A percentile compares a stretch with the other conserved stretches of the same genome.
Conservation (phyloP, 2,329 filamentous ascomycete genomes). For the Penicillium sclerotiorum region DNA sequence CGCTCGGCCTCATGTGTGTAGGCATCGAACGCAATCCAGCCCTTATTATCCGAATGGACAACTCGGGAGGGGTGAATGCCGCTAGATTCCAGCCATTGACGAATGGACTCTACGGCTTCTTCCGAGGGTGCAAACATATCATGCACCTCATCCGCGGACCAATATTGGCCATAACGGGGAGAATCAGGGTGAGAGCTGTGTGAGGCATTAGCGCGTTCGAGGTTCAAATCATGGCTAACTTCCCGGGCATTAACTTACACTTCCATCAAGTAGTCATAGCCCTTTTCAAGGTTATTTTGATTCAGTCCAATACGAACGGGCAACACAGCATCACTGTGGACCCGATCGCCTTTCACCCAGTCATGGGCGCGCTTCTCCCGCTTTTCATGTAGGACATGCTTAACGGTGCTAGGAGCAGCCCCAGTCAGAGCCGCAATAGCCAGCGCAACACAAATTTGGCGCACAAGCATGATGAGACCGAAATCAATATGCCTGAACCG, state of each 20-base stretch:
- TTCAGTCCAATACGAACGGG: constrained; percentile 52
- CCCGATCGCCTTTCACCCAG: constrained; percentile 43
- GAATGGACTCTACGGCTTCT: constrained; percentile 54
- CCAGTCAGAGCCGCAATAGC: constrained; percentile 24
- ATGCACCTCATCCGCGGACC: constrained; percentile 47
- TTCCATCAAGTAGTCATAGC: constrained; percentile 49
- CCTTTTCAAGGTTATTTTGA: constrained; percentile 50
- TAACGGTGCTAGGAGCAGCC: constrained; percentile 30
- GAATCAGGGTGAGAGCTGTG: constrained; percentile 46
- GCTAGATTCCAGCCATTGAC: constrained; percentile 56
- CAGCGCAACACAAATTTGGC: constrained; percentile 18
- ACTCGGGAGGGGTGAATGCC: constrained; percentile 56
- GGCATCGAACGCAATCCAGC: constrained; percentile 60
- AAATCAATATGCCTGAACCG: background rate
- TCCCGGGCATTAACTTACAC: constrained; percentile 30
- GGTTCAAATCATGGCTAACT: background rate
- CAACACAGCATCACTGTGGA: constrained; percentile 39
- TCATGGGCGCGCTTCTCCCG: constrained; percentile 33
- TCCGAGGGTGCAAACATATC: constrained; percentile 45
- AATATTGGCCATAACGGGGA: constrained; percentile 46
- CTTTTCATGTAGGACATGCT: constrained; percentile 50
- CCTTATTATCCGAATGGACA: constrained; percentile 53
- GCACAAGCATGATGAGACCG: constrained; percentile 18
- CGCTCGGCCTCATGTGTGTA: constrained; percentile 57
- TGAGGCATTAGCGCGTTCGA: constrained; percentile 7